phyloP scores from a whole-genome alignment of 371 early-diverging fungal genomes.

The Paraphysoderma sedebokerense region DNA sequence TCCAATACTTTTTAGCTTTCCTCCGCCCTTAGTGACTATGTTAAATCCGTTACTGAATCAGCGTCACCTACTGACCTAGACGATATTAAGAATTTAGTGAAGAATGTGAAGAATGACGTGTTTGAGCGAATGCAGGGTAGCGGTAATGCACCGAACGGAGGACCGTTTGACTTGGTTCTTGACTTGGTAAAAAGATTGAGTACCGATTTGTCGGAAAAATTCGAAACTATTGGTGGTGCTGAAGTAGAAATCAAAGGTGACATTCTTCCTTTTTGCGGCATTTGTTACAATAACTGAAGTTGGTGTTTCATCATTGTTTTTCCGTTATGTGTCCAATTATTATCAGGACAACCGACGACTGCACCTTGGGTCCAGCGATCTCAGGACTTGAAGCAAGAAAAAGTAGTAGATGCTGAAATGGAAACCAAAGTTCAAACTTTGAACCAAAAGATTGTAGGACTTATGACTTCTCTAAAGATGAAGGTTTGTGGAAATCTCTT shows the following conservation, averaged over 20 bases:
- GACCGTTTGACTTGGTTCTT: not conserved
- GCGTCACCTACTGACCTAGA: too few relatives aligned
- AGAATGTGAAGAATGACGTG: slow-evolving; percentile 3
- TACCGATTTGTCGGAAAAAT: too few relatives aligned
- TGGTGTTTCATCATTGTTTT: too few relatives aligned
- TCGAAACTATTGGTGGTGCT: too few relatives aligned
- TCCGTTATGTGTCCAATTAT: too few relatives aligned
- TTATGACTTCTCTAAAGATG: slow-evolving; percentile 49
- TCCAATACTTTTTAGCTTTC: too few relatives aligned
- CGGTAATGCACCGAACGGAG: too few relatives aligned
- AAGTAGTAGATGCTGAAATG: slow-evolving; percentile 54
- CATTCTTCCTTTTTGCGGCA: not conserved
- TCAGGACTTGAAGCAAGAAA: slow-evolving; percentile 52
- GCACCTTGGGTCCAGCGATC: slow-evolving; percentile 68
- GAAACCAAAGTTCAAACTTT: slow-evolving; percentile 53
- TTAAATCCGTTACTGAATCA: too few relatives aligned
- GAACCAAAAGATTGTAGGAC: slow-evolving; percentile 51
- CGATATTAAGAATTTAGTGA: not conserved
- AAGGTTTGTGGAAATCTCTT: slow-evolving; percentile 34
- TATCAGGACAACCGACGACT: not conserved
- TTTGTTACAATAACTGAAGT: too few relatives aligned
- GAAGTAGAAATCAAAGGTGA: not conserved
- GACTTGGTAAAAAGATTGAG: not conserved
- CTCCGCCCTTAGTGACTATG: too few relatives aligned
- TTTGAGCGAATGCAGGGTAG: too few relatives aligned